These are phyloP conservation scores for Amphicarpaea edgeworthii DNA, from an alignment of 306 rosid genomes.

Conservation along the genomic window DNA sequence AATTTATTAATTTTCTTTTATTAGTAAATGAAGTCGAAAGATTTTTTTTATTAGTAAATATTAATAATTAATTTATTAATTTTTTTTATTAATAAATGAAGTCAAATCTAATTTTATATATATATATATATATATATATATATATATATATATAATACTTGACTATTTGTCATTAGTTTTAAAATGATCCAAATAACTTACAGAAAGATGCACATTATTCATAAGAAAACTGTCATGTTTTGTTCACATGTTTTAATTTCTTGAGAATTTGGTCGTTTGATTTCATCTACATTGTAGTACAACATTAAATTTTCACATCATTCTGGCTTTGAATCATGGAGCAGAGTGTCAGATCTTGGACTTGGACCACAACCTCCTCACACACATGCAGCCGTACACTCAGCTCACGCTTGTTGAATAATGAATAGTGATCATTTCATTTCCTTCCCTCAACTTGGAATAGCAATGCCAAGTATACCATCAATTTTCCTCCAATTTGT, in stretches of 20 bases:
- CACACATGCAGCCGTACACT: background rate
- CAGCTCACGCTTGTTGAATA: slow-evolving; percentile 10
- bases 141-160: no score
- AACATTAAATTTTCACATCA: background rate
- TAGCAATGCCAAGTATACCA: background rate
- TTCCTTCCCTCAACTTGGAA: slow-evolving; percentile 10
- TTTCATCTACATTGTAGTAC: background rate
- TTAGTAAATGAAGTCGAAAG: no score
- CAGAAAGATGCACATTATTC: background rate
- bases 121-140: no score
- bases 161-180: background rate
- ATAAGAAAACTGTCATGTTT: background rate
- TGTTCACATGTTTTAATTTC: background rate
- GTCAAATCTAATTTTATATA: no score
- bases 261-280: background rate
- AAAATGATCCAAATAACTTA: background rate
- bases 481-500: slow-evolving; percentile 10
- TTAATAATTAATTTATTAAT: no score
- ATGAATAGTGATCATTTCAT: background rate
- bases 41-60: no score
- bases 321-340: slow-evolving; percentile 25
- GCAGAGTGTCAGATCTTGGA: slow-evolving; percentile 5
- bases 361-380: slow-evolving; percentile 43
- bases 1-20: no score
- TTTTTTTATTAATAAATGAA: no score